Conservation (phyloP, 2,329 filamentous ascomycete species). For the Nemania sp. region DNA sequence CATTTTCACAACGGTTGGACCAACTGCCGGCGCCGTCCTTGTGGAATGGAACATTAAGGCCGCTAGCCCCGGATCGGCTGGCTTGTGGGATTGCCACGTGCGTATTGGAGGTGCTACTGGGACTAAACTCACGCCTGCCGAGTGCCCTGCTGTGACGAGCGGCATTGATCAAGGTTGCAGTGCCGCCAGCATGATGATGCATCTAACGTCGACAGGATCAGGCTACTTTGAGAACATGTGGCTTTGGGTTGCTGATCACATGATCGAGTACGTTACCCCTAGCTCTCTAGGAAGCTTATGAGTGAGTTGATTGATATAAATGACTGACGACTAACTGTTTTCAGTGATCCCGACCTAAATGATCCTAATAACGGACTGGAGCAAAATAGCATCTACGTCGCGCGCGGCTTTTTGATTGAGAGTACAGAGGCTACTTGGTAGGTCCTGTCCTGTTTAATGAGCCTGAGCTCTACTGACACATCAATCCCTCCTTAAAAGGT, state of each 20-base stretch:
- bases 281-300: conserved; percentile 50
- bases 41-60: conserved; percentile 72
- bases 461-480: conserved; percentile 24
- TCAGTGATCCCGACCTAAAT: too few species aligned
- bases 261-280: too few species aligned
- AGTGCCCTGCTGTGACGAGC: conserved; percentile 63
- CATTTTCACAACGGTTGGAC: conserved; percentile 70
- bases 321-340: too few species aligned
- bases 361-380: conserved; percentile 4
- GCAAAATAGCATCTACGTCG: conserved; percentile 56
- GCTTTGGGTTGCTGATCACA: conserved; percentile 60
- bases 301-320: too few species aligned
- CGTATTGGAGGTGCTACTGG: conserved; percentile 79
- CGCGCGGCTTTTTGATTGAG: conserved; percentile 63
- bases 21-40: conserved; percentile 70
- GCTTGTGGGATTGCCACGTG: conserved; percentile 82
- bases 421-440: too few species aligned
- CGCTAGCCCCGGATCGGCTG: conserved; percentile 61
- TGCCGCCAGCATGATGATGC: conserved; percentile 58
- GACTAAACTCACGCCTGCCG: conserved; percentile 73
- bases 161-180: conserved; percentile 51
- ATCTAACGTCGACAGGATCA: conserved; percentile 55
- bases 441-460: conserved; percentile 5
- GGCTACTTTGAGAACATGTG: conserved; percentile 60
- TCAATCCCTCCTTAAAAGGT: conserved; percentile 65